Evolutionary conservation across 805 yeast genomes (phyloP).

Genomic region (Candida alai): DNA sequence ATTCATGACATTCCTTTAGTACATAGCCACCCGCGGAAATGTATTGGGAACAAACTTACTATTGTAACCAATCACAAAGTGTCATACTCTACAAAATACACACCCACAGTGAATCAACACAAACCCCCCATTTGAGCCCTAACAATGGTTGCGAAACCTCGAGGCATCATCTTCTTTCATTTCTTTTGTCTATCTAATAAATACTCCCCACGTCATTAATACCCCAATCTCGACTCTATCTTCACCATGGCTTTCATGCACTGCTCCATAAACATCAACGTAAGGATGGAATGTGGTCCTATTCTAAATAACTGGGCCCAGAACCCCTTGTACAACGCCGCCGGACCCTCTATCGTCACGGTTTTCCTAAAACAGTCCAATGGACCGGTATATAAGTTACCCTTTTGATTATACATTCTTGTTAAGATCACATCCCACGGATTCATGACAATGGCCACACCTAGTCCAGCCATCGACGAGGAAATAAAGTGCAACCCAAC

Average conservation of each 20-base stretch:
- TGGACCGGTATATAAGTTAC: constrained; percentile 80
- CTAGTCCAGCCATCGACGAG: constrained; percentile 78
- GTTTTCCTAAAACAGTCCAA: constrained; percentile 87
- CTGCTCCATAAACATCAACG: constrained; percentile 93
- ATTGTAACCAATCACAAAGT: no score
- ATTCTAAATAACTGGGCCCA: constrained; percentile 88
- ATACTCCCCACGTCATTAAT: constrained; percentile 1
- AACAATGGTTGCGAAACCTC: no score
- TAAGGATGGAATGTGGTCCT: constrained; percentile 90
- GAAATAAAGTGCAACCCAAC: constrained; percentile 64
- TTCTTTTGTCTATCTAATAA: neutral
- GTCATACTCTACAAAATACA: no score
- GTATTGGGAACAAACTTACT: no score
- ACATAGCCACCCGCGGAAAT: no score
- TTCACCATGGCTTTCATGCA: constrained; percentile 60
- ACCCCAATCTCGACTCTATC: constrained; percentile 19
- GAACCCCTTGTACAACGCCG: constrained; percentile 92
- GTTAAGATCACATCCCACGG: constrained; percentile 97
- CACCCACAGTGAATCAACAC: no score
- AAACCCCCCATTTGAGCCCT: no score
- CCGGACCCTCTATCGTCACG: constrained; percentile 73
- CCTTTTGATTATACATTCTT: constrained; percentile 92
- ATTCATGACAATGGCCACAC: constrained; percentile 93
- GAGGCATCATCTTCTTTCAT: neutral
- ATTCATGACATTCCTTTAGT: no score